Base-by-base conservation (phyloP, 208 protist species). In the Phytomonas sp. region DNA sequence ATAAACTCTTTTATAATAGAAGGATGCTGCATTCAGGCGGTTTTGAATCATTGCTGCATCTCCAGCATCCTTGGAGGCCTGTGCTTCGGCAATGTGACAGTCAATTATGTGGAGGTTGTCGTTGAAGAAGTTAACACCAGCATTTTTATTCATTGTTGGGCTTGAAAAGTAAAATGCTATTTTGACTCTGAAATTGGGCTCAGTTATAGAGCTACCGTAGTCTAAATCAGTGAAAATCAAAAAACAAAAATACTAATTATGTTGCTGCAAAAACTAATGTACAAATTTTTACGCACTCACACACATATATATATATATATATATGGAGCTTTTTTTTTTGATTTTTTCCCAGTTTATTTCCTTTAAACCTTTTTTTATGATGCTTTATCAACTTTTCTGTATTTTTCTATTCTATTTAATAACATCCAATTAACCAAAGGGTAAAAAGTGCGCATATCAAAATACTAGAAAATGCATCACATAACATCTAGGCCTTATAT, bases 1-100 rank as follows among this genome's bases (percentile, higher is more conserved):
- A 67, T 81, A 89, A 14, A 83, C 88, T 29, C 79, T 80, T 62
- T 90, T 91, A 74, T 94, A 94, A 62, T 79, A 56, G 69, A 94
- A 94, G 29, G 75, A 71, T 6, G 88, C 88, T 4, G 64, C 36
- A 0, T 73, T 66, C 11, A 82, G 65, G 56, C 87, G 76, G 12
- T 77, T 75, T 0, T 62, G 68, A n/a, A 78, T 62, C 6, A 94
- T 64, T 14, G 82, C 75, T 0, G 60, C 68, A 52, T 82, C 90
- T 31, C 88, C 88, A 6, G 72, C 74, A 29, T 83, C 69, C 65
- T 94, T 94, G 37, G 86, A 77, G 0, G 60, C 67, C 23, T 67
- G 36, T 0, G 88, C 86, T n/a, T 65, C 66, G 6, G 40, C 42
- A 7, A 86, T 30, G 68, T 72, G 66, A 16, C 65, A 59, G 26